These are phyloP conservation scores for Rhodotorula sp. DNA, from an alignment of 1,284 basidiomycete genomes.

Conservation along the genomic window DNA sequence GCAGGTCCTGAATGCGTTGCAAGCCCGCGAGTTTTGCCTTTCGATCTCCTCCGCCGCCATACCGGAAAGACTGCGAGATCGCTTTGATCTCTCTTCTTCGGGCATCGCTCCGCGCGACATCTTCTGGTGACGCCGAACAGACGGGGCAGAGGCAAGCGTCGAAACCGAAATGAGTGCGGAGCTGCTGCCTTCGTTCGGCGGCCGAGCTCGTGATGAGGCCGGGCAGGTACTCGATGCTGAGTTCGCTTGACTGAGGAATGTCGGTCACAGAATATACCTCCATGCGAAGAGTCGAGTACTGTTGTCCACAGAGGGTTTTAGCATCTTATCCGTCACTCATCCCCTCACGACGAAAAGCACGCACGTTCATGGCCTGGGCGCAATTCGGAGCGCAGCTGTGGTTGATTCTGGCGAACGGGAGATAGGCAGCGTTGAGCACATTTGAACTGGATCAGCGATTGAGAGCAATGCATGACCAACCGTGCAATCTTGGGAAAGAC, in stretches of 20 bases:
- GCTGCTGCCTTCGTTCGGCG: conserved; percentile 31
- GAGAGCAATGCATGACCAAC: neutral
- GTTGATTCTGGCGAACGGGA: neutral
- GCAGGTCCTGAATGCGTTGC: conserved; percentile 35
- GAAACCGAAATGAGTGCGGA: conserved; percentile 42
- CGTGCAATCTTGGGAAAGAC: conserved; percentile 36
- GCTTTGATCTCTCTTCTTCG: conserved; percentile 35
- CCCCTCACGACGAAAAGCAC: too few species aligned
- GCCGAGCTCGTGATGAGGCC: conserved; percentile 33
- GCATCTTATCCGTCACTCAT: too few species aligned
- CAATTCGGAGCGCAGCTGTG: conserved; percentile 29
- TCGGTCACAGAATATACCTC: conserved; percentile 41
- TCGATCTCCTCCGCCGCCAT: conserved; percentile 19
- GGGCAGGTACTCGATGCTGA: conserved; percentile 44
- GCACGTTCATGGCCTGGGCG: conserved; percentile 36
- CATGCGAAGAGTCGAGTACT: conserved; percentile 43
- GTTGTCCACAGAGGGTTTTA: neutral
- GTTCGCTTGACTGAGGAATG: conserved; percentile 30
- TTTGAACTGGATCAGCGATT: neutral
- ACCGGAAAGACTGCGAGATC: conserved; percentile 10
- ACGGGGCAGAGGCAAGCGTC: conserved; percentile 36
- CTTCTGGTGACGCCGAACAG: conserved; percentile 24
- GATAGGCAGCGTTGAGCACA: neutral
- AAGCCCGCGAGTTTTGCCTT: conserved; percentile 27
- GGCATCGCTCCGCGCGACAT: conserved; percentile 20